Percentiles rank a stretch among this genome's conserved stretches.
Evolutionary conservation across 176 grass and related monocot species (phyloP).

Genomic region (Aegilops bicornis): DNA sequence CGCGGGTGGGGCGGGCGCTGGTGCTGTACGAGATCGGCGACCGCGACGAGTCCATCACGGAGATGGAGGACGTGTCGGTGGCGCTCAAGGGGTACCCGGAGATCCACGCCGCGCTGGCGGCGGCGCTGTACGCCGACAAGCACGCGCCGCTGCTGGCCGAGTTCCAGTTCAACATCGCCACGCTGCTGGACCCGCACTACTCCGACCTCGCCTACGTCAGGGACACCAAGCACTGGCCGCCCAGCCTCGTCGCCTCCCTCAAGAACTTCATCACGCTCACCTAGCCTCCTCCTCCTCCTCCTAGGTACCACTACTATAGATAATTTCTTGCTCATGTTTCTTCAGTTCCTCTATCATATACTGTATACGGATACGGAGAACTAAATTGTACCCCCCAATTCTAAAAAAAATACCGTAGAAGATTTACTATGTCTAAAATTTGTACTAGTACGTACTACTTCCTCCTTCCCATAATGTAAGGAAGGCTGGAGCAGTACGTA

Average conservation of each 20-base stretch:
- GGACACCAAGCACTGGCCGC: slow-evolving; percentile 96
- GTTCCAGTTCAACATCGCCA: slow-evolving; percentile 97
- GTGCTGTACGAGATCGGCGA: slow-evolving; percentile 94
- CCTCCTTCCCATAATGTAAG: too few species aligned
- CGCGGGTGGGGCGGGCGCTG: slow-evolving; percentile 83
- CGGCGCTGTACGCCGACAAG: slow-evolving; percentile 93
- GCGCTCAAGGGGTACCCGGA: slow-evolving; percentile 96
- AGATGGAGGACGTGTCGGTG: slow-evolving; percentile 98
- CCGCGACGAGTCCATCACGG: slow-evolving; percentile 84
- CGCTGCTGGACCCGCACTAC: slow-evolving; percentile 94
- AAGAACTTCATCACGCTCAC: slow-evolving; percentile 84
- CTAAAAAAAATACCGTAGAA: not conserved
- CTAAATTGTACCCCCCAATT: not conserved
- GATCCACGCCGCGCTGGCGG: slow-evolving; percentile 94
- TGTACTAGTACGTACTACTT: too few species aligned
- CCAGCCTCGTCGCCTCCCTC: slow-evolving; percentile 74
- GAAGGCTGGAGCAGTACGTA: too few species aligned
- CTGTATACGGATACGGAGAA: not conserved
- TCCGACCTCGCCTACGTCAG: slow-evolving; percentile 86
- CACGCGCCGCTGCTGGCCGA: slow-evolving; percentile 77
- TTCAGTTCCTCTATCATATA: not conserved
- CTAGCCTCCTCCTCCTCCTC: not conserved
- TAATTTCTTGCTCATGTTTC: not conserved
- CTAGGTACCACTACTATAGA: not conserved
- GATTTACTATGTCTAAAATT: too few species aligned